Base-by-base conservation (phyloP, 2,329 filamentous ascomycete genomes). In the Pleoardoris graminearum region DNA sequence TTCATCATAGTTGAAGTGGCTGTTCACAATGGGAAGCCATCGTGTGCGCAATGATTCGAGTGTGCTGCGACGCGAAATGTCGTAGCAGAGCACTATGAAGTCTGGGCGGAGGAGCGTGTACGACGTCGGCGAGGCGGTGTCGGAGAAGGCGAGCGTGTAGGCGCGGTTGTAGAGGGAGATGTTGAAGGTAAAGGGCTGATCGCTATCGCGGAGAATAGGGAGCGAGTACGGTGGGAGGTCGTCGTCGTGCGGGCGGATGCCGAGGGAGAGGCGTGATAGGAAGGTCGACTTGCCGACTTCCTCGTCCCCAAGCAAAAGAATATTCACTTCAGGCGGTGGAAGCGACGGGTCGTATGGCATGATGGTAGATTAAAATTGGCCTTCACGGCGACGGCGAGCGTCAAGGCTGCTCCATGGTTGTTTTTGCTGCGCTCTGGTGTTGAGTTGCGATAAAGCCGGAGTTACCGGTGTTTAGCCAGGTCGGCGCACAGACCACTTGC, bases 221-320 rank as follows among this genome's bases (percentile, higher is more conserved):
- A 80, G 65, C 10, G 62, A 38, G 50, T 69, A 69, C 36, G 73
- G 66, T 22, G 73, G 69, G 12, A 68, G 66, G 36, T 63, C 42
- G 5, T 68, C 63, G 32, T 58, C 49, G 10, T 57, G 59, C 11
- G 62, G 66, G 21, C 57, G 65, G 10, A 69, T 60, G 35, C 68
- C 71, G 27, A 71, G 62, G 14, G 64, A 65, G 27, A 73, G 61
- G 29, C 68, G 85, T 81, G 83, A 82, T 55, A 86, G 70, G 57
- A 86, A 85, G 8, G 82, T 84, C 45, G 83, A 83, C 70, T 86
- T 86, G 51, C 84, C 84, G 39, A 84, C 82, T 45, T 80, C 82
- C 32, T 77, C 65, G 53, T 85, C 83, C 47, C 84, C 84, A 2
- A 86, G 74, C 14, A 86, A 72, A 6, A 86, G 75, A 44, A 86